A percentile compares a stretch with the other conserved stretches of the same genome.
phyloP scores from a whole-genome alignment of 306 rosid species.

The Herpetospermum pedunculosum region DNA sequence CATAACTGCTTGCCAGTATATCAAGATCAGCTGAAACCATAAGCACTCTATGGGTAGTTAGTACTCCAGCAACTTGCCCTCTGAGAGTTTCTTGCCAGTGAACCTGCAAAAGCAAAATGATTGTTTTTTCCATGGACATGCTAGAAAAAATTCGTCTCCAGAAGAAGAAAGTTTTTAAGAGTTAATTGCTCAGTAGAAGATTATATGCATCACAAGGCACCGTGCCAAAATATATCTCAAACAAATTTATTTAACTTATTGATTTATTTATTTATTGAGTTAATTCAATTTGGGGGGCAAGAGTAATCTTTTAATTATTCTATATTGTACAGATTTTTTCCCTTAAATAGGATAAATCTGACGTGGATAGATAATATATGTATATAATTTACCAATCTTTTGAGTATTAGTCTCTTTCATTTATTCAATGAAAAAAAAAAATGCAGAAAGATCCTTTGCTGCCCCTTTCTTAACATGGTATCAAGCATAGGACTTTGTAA shows the following conservation, averaged over 20 bases:
- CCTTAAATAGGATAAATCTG: neutral
- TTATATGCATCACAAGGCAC: neutral
- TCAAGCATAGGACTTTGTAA: neutral
- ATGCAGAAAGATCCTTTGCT: too few relatives aligned
- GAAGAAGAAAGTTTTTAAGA: neutral
- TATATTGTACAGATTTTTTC: neutral
- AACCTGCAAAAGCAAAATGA: conserved; percentile 36
- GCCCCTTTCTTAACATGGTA: neutral
- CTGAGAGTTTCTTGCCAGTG: conserved; percentile 97
- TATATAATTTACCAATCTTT: too few relatives aligned
- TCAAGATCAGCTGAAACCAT: conserved; percentile 82
- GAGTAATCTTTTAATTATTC: neutral
- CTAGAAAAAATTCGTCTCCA: neutral
- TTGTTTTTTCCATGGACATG: neutral
- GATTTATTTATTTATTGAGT: neutral
- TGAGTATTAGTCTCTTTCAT: too few relatives aligned
- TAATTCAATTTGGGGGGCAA: neutral
- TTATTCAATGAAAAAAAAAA: too few relatives aligned
- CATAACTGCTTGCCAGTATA: conserved; percentile 60
- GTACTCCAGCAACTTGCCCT: conserved; percentile 89
- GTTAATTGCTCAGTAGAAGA: neutral
- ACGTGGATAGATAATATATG: neutral
- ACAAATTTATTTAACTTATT: neutral
- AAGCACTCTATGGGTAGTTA: conserved; percentile 81
- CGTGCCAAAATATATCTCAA: neutral